Conservation (phyloP, 768 basidiomycete species). For the Russula earlei region DNA sequence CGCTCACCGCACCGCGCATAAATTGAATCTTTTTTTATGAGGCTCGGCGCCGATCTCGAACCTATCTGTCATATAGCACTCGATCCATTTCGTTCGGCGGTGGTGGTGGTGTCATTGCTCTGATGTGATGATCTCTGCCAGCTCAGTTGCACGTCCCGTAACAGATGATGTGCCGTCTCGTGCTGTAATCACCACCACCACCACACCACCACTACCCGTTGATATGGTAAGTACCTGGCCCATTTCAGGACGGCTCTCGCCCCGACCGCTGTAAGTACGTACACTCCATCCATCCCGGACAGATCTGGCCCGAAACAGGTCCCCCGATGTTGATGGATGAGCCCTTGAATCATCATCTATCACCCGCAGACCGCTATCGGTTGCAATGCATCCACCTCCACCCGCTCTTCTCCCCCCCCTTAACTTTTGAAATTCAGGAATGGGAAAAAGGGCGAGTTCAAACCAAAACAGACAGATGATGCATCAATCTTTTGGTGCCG, state of each 20-base stretch:
- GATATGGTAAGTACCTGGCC: not conserved
- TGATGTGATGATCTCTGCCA: not conserved
- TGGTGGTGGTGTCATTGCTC: not conserved
- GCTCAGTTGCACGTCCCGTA: no score
- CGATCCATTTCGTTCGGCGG: not conserved
- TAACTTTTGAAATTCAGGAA: not conserved
- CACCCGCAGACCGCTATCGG: not conserved
- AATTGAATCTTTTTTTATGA: no score
- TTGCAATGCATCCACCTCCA: not conserved
- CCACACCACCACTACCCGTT: no score
- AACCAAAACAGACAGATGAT: not conserved
- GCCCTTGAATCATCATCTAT: no score
- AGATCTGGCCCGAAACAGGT: slow-evolving; percentile 2
- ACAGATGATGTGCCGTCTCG: not conserved
- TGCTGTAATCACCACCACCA: not conserved
- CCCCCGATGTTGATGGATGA: not conserved
- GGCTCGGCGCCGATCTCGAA: not conserved
- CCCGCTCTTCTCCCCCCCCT: not conserved
- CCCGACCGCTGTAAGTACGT: not conserved
- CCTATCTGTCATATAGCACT: not conserved
- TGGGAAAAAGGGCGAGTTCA: not conserved
- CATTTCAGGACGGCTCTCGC: not conserved
- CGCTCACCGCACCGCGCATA: no score
- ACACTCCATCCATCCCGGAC: not conserved
- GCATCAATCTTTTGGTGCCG: not conserved